These are phyloP conservation scores for Cyclotella sp. DNA, from an alignment of 108 stramenopile species.

Conservation along the genomic window DNA sequence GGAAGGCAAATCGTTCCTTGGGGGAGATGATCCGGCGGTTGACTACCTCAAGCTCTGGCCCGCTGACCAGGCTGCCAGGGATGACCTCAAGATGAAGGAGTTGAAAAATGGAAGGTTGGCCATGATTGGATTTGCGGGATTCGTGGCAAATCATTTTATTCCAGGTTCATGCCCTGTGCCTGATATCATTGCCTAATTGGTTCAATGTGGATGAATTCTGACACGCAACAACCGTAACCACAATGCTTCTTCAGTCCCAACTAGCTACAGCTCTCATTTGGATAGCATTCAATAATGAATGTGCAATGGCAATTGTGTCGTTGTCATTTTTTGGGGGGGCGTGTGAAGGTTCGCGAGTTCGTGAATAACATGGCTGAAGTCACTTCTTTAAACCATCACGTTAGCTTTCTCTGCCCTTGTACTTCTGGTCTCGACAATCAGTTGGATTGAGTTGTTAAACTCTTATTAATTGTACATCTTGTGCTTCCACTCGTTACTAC, in stretches of 20 bases:
- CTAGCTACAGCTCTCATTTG: not conserved
- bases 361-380: not conserved
- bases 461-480: constrained; percentile 5
- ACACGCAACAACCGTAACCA: not conserved
- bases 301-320: not conserved
- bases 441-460: not conserved
- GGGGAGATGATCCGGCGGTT: constrained; percentile 82
- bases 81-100: constrained; percentile 90
- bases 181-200: constrained; percentile 12
- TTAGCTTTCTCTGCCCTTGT: not conserved
- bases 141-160: constrained; percentile 87
- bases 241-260: not conserved
- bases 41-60: constrained; percentile 86
- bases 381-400: not conserved
- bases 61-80: constrained; percentile 57
- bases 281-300: constrained; percentile 1
- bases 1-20: constrained; percentile 83
- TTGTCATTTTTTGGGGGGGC: not conserved
- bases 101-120: constrained; percentile 93
- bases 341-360: not conserved
- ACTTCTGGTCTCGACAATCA: not conserved
- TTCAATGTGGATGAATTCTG: not conserved
- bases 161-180: constrained; percentile 86
- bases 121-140: constrained; percentile 93
- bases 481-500: not conserved